These are phyloP conservation scores for Escallonia herrerae DNA, from an alignment of 129 eudicot genomes.

Conservation along the genomic window DNA sequence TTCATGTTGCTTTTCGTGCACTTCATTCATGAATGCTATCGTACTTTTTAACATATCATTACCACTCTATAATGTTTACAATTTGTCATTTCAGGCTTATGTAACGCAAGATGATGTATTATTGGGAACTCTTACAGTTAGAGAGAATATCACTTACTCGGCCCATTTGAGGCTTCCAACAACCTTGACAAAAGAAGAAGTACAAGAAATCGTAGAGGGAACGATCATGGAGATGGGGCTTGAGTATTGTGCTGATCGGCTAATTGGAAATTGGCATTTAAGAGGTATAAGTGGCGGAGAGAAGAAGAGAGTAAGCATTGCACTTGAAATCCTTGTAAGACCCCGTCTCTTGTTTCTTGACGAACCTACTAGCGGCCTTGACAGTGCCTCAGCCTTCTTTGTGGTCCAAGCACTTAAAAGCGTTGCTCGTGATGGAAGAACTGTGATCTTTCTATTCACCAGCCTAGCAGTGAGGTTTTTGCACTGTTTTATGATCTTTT, in stretches of 20 bases:
- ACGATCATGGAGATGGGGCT: conserved; percentile 83
- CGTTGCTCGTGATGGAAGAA: conserved; percentile 74
- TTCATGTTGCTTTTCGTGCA: no score
- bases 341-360: conserved; percentile 79
- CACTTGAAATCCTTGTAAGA: conserved; percentile 67
- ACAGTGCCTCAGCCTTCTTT: conserved; percentile 84
- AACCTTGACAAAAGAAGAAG: conserved; percentile 44
- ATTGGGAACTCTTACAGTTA: conserved; percentile 76
- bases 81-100: conserved; percentile 52
- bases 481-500: conserved; percentile 75
- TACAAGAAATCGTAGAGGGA: conserved; percentile 53
- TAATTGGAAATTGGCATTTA: conserved; percentile 80
- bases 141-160: conserved; percentile 74
- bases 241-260: conserved; percentile 62
- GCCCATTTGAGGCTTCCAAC: conserved; percentile 76
- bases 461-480: conserved; percentile 77
- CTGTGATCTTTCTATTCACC: conserved; percentile 69
- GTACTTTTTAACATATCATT: no score
- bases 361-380: conserved; percentile 86
- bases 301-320: conserved; percentile 73
- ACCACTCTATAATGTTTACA: no score
- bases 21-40: no score
- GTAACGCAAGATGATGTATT: conserved; percentile 86
- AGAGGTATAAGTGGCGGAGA: conserved; percentile 94
- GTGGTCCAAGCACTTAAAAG: conserved; percentile 76